Conservation (phyloP, 2,329 filamentous ascomycete genomes). For the Paracamarosporium sp. region DNA sequence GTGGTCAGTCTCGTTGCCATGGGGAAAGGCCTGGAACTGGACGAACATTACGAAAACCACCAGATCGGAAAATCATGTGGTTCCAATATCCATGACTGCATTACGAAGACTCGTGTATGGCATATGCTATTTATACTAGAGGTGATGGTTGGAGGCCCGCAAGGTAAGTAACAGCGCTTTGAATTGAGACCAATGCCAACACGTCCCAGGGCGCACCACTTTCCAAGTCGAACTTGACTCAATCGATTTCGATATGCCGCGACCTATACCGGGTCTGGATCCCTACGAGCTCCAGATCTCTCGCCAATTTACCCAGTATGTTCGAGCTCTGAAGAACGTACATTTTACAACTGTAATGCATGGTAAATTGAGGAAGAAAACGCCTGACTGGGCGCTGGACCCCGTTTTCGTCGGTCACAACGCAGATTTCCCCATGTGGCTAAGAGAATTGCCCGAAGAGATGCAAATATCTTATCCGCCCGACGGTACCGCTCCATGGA, state of each 20-base stretch:
- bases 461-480: constrained; percentile 77
- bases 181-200: constrained; percentile 10
- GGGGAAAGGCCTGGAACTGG: constrained; percentile 87
- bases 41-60: constrained; percentile 85
- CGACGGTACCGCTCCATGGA: constrained; percentile 81
- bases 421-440: constrained; percentile 76
- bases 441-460: constrained; percentile 78
- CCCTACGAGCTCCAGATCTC: constrained; percentile 79
- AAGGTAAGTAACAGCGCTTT: constrained; percentile 66
- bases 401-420: constrained; percentile 83
- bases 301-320: constrained; percentile 82
- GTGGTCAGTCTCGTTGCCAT: constrained; percentile 91
- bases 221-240: constrained; percentile 76
- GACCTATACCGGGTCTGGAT: constrained; percentile 71
- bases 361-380: constrained; percentile 73
- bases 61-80: constrained; percentile 74
- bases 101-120: constrained; percentile 87
- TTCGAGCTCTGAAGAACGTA: constrained; percentile 78
- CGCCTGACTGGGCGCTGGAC: constrained; percentile 85
- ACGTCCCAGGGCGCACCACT: constrained; percentile 68
- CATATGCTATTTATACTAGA: constrained; percentile 86
- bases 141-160: constrained; percentile 90
- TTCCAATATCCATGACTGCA: constrained; percentile 74
- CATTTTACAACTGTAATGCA: constrained; percentile 79
- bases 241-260: constrained; percentile 74